Evolutionary conservation across 108 stramenopile species (phyloP).

Genomic region (Craspedostauros australis): DNA sequence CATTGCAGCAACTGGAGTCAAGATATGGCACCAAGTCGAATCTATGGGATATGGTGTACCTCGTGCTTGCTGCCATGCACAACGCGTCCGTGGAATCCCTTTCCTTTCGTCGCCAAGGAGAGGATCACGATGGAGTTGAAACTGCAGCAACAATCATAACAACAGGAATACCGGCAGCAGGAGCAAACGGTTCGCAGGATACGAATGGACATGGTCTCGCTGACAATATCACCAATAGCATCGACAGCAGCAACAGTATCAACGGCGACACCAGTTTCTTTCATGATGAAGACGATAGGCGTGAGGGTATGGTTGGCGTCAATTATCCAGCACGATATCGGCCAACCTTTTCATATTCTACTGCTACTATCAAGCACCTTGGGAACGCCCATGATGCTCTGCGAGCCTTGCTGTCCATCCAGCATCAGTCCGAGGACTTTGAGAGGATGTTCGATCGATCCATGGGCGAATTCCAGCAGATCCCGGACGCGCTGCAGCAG

Average conservation of each 20-base stretch:
- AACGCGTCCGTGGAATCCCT: not conserved
- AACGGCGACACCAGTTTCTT: not conserved
- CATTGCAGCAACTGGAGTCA: not conserved
- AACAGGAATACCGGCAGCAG: not conserved
- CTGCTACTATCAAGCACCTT: no score
- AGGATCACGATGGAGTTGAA: not conserved
- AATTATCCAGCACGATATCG: no score
- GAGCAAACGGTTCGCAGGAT: not conserved
- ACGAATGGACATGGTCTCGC: not conserved
- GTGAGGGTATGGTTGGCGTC: not conserved
- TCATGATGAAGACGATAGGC: not conserved
- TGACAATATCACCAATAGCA: not conserved
- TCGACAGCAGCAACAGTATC: not conserved
- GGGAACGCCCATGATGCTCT: no score
- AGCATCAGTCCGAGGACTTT: not conserved
- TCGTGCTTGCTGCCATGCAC: constrained; percentile 20
- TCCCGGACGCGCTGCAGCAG: not conserved
- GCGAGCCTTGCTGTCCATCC: no score
- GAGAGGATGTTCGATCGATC: constrained; percentile 1
- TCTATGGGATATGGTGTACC: constrained; percentile 16
- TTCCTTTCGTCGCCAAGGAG: not conserved
- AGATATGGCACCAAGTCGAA: not conserved
- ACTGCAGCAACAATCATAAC: not conserved
- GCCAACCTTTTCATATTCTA: no score
- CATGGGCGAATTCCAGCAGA: not conserved